Percentiles rank a stretch among this genome's conserved stretches.
Conservation (phyloP, 257 asterid genomes). For the Solanum tacnaense region DNA sequence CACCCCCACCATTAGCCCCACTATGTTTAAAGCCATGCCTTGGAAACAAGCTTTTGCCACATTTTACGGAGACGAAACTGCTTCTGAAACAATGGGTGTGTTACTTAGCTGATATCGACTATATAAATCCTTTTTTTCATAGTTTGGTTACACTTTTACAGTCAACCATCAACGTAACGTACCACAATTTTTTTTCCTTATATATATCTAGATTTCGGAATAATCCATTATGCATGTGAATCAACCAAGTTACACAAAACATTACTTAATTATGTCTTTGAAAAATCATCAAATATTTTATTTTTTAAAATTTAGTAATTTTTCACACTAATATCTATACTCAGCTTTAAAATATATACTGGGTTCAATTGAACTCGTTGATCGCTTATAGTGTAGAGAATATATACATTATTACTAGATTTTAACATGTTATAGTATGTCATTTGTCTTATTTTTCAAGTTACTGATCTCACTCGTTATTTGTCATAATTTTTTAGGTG, state of each 20-base stretch:
- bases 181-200: neutral
- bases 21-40: constrained; percentile 17
- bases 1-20: constrained; percentile 1
- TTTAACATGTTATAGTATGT: neutral
- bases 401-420: neutral
- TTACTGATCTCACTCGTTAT: neutral
- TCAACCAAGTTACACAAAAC: neutral
- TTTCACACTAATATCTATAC: neutral
- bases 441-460: neutral
- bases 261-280: neutral
- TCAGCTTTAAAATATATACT: neutral
- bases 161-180: neutral
- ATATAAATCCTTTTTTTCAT: neutral
- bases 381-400: neutral
- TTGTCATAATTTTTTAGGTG: neutral
- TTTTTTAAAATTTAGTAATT: neutral
- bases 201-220: neutral
- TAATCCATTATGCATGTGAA: neutral
- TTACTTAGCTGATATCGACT: neutral
- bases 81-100: constrained; percentile 50
- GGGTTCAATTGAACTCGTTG: neutral
- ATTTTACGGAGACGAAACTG: constrained; percentile 62
- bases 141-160: neutral
- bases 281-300: neutral
- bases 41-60: constrained; percentile 59